Conservation (phyloP, 345 rosid genomes). For the Brassica cretica region DNA sequence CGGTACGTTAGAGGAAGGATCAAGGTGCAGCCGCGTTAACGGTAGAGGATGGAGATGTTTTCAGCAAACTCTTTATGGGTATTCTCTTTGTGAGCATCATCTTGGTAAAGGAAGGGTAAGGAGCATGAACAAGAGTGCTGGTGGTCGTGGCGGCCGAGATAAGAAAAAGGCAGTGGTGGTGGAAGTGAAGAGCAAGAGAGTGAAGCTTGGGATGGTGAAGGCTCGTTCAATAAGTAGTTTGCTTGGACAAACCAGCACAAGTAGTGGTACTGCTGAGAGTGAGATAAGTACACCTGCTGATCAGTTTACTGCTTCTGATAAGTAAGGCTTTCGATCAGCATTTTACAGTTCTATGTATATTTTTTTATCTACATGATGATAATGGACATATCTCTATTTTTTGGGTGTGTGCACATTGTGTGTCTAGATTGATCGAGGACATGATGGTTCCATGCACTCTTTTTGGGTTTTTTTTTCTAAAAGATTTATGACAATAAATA, state of each 20-base stretch:
- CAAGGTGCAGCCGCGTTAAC: conserved; percentile 91
- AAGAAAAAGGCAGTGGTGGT: conserved; percentile 20
- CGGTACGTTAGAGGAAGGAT: conserved; percentile 69
- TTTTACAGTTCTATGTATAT: conserved; percentile 4
- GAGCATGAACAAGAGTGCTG: conserved; percentile 52
- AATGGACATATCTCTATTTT: conserved; percentile 21
- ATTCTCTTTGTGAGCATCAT: conserved; percentile 96
- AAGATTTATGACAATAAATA: background rate
- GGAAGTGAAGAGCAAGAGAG: conserved; percentile 52
- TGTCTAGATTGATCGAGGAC: conserved; percentile 14
- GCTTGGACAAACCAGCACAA: conserved; percentile 55
- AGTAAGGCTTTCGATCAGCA: conserved; percentile 26
- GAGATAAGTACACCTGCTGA: conserved; percentile 38
- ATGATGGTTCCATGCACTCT: background rate
- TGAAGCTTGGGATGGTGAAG: conserved; percentile 89
- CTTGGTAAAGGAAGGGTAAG: conserved; percentile 92
- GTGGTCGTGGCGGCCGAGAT: conserved; percentile 15
- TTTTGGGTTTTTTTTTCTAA: background rate
- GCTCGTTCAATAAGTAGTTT: conserved; percentile 95
- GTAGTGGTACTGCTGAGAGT: conserved; percentile 11
- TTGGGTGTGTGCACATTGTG: conserved; percentile 22
- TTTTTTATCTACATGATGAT: conserved; percentile 27
- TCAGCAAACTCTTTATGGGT: conserved; percentile 88
- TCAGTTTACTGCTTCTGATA: conserved; percentile 34
- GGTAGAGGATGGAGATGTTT: conserved; percentile 99